phyloP scores from a whole-genome alignment of 2,329 filamentous ascomycete species.

The Cyanodermella asteris region DNA sequence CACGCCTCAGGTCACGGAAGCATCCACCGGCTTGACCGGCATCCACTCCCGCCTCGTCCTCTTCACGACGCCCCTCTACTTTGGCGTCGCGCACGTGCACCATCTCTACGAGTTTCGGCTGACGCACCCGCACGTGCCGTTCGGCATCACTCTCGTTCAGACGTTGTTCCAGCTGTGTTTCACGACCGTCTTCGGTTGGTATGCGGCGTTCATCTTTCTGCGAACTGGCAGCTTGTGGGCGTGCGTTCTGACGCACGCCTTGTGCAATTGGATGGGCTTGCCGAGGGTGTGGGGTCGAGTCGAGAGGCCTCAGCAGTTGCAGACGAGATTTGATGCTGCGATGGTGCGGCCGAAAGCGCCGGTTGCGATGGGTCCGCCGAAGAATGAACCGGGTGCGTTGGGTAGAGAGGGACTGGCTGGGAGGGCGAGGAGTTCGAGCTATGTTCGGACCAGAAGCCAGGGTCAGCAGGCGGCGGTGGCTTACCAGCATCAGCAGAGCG shows the following conservation, averaged over 20 bases:
- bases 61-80: conserved; percentile 69
- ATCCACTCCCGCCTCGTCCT: conserved; percentile 37
- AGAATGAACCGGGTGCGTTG: conserved; percentile 17
- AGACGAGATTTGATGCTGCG: conserved; percentile 11
- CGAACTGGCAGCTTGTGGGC: conserved; percentile 63
- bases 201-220: conserved; percentile 72
- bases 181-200: conserved; percentile 83
- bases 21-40: conserved; percentile 50
- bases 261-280: conserved; percentile 84
- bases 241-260: conserved; percentile 55
- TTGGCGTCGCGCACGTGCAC: conserved; percentile 81
- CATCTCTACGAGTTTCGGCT: conserved; percentile 90
- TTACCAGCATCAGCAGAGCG: conserved; percentile 15
- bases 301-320: conserved; percentile 27
- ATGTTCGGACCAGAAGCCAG: too few species aligned
- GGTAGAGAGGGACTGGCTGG: conserved; percentile 13
- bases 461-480: too few species aligned
- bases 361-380: conserved; percentile 7
- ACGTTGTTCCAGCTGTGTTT: conserved; percentile 71
- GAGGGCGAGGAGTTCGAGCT: conserved; percentile 10
- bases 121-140: conserved; percentile 48
- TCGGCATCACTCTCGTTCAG: conserved; percentile 41
- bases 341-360: conserved; percentile 9
- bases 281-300: conserved; percentile 70
- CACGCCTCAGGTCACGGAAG: conserved; percentile 56